Percentiles rank a stretch among this genome's conserved stretches.
Evolutionary conservation across 148 eudicot genomes (phyloP).

Genomic region (Persicaria tinctoria): DNA sequence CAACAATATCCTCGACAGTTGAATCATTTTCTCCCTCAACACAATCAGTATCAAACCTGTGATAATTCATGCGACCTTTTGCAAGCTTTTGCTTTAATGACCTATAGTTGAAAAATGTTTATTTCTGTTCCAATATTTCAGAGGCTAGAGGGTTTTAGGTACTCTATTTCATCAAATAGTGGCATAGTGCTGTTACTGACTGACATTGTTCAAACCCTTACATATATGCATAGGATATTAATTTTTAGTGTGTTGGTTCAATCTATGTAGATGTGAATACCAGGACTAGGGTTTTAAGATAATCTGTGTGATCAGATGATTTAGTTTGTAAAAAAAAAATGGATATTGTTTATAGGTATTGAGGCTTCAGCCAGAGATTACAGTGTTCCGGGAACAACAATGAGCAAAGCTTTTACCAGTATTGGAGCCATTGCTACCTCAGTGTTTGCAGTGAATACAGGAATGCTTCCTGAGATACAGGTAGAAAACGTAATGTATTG

Average conservation of each 20-base stretch:
- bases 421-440: slow-evolving; percentile 85
- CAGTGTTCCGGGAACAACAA: slow-evolving; percentile 36
- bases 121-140: neutral
- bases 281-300: neutral
- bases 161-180: neutral
- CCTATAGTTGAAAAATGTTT: neutral
- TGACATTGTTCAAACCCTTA: neutral
- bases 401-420: slow-evolving; percentile 50
- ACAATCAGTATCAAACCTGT: neutral
- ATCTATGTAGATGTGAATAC: neutral
- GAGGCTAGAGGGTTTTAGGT: neutral
- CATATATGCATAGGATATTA: neutral
- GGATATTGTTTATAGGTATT: slow-evolving; percentile 36
- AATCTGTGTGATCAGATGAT: neutral
- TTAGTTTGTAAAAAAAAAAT: neutral
- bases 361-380: slow-evolving; percentile 67
- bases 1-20: neutral
- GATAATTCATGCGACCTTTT: neutral
- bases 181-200: neutral
- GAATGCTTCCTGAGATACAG: slow-evolving; percentile 99
- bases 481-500: slow-evolving; percentile 19
- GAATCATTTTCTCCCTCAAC: neutral
- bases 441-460: slow-evolving; percentile 85
- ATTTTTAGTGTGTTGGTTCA: neutral
- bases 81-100: neutral